phyloP scores from a whole-genome alignment of 371 early-diverging fungal genomes.

The Mortierella sp. region DNA sequence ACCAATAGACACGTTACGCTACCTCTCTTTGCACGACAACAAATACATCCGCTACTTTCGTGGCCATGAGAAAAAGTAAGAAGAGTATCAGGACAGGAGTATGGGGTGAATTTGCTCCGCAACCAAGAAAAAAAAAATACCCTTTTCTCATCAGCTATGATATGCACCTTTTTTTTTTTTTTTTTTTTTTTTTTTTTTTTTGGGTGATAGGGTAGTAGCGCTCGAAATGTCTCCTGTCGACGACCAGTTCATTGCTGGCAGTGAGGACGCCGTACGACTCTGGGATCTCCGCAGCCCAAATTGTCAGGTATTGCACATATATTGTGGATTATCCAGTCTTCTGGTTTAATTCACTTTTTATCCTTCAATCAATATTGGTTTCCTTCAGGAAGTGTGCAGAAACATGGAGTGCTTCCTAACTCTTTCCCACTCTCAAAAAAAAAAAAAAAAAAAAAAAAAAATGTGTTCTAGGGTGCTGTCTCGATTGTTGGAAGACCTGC shows the following conservation, averaged over 20 bases:
- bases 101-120: conserved; percentile 8
- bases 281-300: conserved; percentile 81
- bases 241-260: conserved; percentile 80
- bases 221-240: conserved; percentile 84
- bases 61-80: conserved; percentile 82
- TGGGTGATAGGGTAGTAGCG: conserved; percentile 65
- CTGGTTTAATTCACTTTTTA: too few relatives aligned
- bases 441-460: too few relatives aligned
- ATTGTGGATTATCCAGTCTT: too few relatives aligned
- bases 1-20: conserved; percentile 83
- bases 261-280: conserved; percentile 79
- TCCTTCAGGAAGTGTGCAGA: too few relatives aligned
- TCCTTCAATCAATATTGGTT: too few relatives aligned
- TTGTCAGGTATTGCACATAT: conserved; percentile 66
- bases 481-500: conserved; percentile 63
- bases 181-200: not conserved
- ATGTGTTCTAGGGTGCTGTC: conserved; percentile 56
- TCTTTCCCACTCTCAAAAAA: not conserved
- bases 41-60: conserved; percentile 91
- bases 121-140: not conserved
- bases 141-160: not conserved
- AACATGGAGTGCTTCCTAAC: not conserved
- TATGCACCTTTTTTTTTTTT: conserved; percentile 1
- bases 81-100: not conserved
- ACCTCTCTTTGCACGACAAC: conserved; percentile 93